Evolutionary conservation across 2,329 filamentous ascomycete genomes (phyloP).

Genomic region (Pyrenochaeta sp.): DNA sequence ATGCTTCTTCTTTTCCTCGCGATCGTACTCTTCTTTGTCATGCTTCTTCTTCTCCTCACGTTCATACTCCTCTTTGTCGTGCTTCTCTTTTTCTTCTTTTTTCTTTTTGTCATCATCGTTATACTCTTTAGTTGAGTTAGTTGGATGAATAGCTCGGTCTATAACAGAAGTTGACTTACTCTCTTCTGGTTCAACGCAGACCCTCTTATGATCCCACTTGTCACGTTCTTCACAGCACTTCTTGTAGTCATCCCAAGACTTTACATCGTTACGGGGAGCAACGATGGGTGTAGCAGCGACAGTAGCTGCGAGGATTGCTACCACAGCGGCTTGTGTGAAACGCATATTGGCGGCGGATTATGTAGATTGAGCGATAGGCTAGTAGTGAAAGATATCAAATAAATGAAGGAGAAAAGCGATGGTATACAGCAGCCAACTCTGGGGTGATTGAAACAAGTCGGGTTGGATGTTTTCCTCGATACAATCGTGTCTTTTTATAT

Average conservation of each 20-base stretch:
- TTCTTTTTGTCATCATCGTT: too few species aligned
- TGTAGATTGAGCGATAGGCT: neutral
- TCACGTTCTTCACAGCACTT: slow-evolving; percentile 8
- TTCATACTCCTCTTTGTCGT: too few species aligned
- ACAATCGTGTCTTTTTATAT: neutral
- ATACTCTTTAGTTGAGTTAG: too few species aligned
- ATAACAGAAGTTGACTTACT: too few species aligned
- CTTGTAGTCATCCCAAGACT: slow-evolving; percentile 12
- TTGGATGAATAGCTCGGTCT: too few species aligned
- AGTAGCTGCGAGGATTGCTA: slow-evolving; percentile 20
- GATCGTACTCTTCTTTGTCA: too few species aligned
- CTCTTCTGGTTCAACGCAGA: slow-evolving; percentile 4
- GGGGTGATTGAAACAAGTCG: neutral
- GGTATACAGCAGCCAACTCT: neutral
- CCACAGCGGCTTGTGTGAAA: slow-evolving; percentile 18
- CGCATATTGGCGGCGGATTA: slow-evolving; percentile 11
- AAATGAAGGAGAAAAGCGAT: neutral
- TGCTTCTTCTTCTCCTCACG: too few species aligned
- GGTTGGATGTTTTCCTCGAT: neutral
- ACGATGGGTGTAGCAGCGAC: slow-evolving; percentile 18
- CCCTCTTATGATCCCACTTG: slow-evolving; percentile 2
- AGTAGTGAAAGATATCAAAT: neutral
- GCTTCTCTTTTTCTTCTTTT: too few species aligned
- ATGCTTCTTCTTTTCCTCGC: too few species aligned
- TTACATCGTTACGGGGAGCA: slow-evolving; percentile 10